Evolutionary conservation across 1,284 basidiomycete species (phyloP), one percentile per base, ranked within the genome.

Genomic region (Ceratobasidium papillatum): DNA sequence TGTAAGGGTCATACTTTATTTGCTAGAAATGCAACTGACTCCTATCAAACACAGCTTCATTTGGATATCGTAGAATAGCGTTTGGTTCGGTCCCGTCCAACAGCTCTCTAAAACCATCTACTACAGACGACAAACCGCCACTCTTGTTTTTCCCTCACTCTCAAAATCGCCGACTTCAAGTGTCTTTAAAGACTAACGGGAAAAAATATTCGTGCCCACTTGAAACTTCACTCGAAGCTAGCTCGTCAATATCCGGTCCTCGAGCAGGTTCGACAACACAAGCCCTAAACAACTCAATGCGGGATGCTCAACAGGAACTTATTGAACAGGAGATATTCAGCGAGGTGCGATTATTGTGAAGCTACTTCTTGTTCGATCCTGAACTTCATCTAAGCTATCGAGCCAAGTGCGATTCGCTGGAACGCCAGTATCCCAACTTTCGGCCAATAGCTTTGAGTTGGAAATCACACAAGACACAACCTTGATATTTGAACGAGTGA

Each of bases 251-350:
- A 45, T 47, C 74, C 34, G 66, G 66, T 8, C 25, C 14, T 38
- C 49, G 58, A 45, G 34, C 45, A 54, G 56, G 62, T 25, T 66
- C 68, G 2, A 36, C 68, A 9, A 54, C 54, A 1, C 68, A 72
- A 22, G 45, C 68, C 9, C 38, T 91, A 14, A 86, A 92, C 47
- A 84, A 80, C 0, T 83, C 86, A 19, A 82, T 94, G 36, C 83
- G 81, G 74, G 82, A 81, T 22, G 90, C 90, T 0, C 92, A 94
- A 79, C 86, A 85, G 74, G 92, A 93, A 79, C 84, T 89, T 7
- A 86, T 93, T 3, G 91, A 94, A 75, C 90, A 91, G 79, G 92
- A 94, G 79, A 90, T 94, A 56, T 94, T 94, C 77, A 83, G 88
- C 5, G 79, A 87, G 30, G 68, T 54, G 22, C n/a, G 66, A 9